Evolutionary conservation across 2,329 filamentous ascomycete species (phyloP).

Genomic region (Penicillium sp.): DNA sequence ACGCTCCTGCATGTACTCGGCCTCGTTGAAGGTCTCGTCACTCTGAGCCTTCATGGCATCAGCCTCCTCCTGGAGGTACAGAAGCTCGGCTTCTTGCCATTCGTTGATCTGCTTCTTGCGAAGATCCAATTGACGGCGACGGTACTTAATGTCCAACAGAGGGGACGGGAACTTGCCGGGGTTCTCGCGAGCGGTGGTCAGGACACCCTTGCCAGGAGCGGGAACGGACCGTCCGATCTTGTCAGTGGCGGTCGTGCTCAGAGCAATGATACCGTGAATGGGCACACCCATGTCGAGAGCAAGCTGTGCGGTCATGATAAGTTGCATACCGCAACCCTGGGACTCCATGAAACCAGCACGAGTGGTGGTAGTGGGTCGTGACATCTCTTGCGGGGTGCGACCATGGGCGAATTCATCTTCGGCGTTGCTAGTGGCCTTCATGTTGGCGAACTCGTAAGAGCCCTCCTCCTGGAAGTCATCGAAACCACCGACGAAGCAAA

Average conservation of each 20-base stretch:
- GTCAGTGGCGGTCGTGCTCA: slow-evolving; percentile 95
- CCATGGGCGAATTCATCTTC: slow-evolving; percentile 95
- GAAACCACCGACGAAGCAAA: slow-evolving; percentile 97
- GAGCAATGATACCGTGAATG: slow-evolving; percentile 89
- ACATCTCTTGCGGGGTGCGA: slow-evolving; percentile 96
- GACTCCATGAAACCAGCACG: slow-evolving; percentile 99
- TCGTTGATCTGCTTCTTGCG: slow-evolving; percentile 92
- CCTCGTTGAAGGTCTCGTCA: slow-evolving; percentile 68
- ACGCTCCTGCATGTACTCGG: slow-evolving; percentile 82
- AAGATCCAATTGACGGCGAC: slow-evolving; percentile 88
- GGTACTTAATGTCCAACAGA: slow-evolving; percentile 95
- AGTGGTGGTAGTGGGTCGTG: slow-evolving; percentile 92
- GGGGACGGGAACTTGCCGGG: slow-evolving; percentile 91
- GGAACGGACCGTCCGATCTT: slow-evolving; percentile 98
- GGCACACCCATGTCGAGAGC: slow-evolving; percentile 98
- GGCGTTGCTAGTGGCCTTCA: slow-evolving; percentile 98
- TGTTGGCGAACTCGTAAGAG: slow-evolving; percentile 99
- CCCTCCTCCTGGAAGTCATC: slow-evolving; percentile 99
- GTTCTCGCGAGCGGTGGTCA: slow-evolving; percentile 90
- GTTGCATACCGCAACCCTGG: slow-evolving; percentile 94
- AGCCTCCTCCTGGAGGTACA: slow-evolving; percentile 90
- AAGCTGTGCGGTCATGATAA: slow-evolving; percentile 96
- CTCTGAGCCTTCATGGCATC: slow-evolving; percentile 83
- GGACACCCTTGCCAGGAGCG: slow-evolving; percentile 91
- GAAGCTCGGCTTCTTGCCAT: slow-evolving; percentile 92